Base-by-base conservation (phyloP, 345 rosid species). In the Populus alba region DNA sequence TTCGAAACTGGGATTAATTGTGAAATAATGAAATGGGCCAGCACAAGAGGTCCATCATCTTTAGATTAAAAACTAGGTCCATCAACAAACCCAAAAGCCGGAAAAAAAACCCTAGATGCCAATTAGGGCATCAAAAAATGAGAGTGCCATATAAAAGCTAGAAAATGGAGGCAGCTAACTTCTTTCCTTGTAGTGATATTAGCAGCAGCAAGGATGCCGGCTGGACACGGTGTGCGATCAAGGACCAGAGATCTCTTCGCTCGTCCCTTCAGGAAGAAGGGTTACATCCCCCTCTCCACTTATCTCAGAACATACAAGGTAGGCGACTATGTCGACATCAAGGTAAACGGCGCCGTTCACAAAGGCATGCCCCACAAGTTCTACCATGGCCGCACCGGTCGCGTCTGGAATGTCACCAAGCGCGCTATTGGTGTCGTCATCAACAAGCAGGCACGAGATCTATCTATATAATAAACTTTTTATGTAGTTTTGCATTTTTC, bases 341-440 rank as follows among this genome's bases (percentile, higher is more conserved):
- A 11, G 65, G 65, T 59, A 59, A 59, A 59, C 4, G 65, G 65
- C 6, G 65, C 65, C 0, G 73, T 90, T 51, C 93, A 88, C 82
- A 90, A 90, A 83, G 93, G 91, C 53, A 90, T 90, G 93, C 91
- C 93, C 74, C 93, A 90, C 78, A 90, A 90, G 84, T 90, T 87
- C 88, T 90, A 90, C 85, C 91, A 90, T 41, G 93, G 93, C 7
- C 93, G 93, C 69, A 90, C 93, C 8, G 93, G 93, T 33, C 87
- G 85, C 66, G 88, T 90, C 76, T 90, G 93, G 93, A 90, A 90
- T 77, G 89, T 90, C 73, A 88, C 91, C 79, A 90, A 90, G 83
- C 93, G 91, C 71, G 93, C 93, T 78, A 80, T 90, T 74, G 93
- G 93, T 31, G 93, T 90, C 22, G 93, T 88, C 79, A 79, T 90